A percentile compares a stretch with the other conserved stretches of the same genome.
These are phyloP conservation scores for Antrodiella citrinella DNA, from an alignment of 768 basidiomycete genomes.

Conservation along the genomic window DNA sequence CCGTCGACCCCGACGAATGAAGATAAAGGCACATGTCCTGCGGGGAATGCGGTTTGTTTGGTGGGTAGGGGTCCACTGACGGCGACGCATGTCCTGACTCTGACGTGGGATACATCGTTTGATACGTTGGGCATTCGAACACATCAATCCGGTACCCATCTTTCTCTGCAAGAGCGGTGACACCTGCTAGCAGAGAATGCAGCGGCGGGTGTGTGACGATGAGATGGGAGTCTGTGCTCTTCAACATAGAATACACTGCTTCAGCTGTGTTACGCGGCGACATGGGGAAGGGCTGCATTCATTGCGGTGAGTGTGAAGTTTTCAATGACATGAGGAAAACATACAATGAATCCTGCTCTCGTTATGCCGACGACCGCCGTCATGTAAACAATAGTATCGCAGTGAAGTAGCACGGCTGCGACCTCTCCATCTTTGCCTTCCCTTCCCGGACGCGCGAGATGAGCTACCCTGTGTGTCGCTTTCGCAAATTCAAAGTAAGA, in stretches of 20 bases:
- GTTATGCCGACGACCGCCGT: conserved; percentile 13
- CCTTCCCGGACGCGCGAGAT: not conserved
- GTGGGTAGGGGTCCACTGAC: conserved; percentile 10
- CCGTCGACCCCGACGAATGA: conserved; percentile 20
- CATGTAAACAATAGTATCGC: conserved; percentile 21
- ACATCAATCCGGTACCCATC: not conserved
- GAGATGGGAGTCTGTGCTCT: conserved; percentile 15
- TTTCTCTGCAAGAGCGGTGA: conserved; percentile 1
- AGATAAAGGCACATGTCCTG: not conserved
- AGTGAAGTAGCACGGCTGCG: conserved; percentile 2
- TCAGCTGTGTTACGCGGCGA: conserved; percentile 26
- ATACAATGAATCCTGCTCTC: conserved; percentile 10
- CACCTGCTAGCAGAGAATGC: conserved; percentile 10
- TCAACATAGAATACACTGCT: conserved; percentile 29
- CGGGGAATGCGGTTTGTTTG: not conserved
- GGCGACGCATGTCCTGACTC: conserved; percentile 6
- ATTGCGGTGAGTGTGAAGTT: conserved; percentile 18
- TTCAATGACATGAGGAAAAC: no score
- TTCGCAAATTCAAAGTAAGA: conserved; percentile 1
- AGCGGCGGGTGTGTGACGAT: conserved; percentile 16
- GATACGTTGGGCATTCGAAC: not conserved
- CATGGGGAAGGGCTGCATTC: conserved; percentile 24
- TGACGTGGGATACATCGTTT: conserved; percentile 2
- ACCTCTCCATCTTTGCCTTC: conserved; percentile 1
- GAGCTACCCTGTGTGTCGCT: conserved; percentile 1